Percentiles rank a stretch among this genome's conserved stretches.
phyloP scores from a whole-genome alignment of 2,329 filamentous ascomycete genomes.

The Cladosporium sphaerospermum region DNA sequence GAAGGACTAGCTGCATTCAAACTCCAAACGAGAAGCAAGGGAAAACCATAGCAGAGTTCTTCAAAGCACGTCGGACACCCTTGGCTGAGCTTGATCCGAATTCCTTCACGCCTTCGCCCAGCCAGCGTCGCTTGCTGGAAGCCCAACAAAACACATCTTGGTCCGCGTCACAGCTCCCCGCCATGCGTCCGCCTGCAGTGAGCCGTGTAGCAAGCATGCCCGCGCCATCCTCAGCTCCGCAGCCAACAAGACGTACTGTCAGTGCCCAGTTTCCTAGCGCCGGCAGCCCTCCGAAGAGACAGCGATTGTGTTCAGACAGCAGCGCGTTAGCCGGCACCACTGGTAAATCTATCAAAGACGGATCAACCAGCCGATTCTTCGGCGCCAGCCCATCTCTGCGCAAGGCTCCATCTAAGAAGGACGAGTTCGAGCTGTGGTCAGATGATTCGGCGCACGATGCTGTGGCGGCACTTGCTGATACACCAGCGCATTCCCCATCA shows the following conservation, averaged over 20 bases:
- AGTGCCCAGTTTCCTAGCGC: conserved; percentile 28
- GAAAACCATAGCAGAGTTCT: conserved; percentile 59
- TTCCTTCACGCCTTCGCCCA: conserved; percentile 57
- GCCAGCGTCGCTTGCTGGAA: conserved; percentile 54
- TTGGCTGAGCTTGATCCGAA: conserved; percentile 64
- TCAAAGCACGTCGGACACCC: conserved; percentile 57
- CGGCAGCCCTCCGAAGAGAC: conserved; percentile 34
- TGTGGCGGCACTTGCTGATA: conserved; percentile 29
- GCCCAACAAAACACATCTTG: conserved; percentile 49
- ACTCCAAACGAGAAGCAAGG: conserved; percentile 52
- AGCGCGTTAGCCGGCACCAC: conserved; percentile 25
- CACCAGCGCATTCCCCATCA: conserved; percentile 12
- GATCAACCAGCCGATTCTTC: conserved; percentile 43
- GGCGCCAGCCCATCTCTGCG: conserved; percentile 32
- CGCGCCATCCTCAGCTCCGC: conserved; percentile 36
- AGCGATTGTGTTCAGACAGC: conserved; percentile 40
- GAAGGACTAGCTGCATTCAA: conserved; percentile 18
- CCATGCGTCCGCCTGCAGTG: conserved; percentile 17
- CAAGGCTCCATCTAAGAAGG: conserved; percentile 28
- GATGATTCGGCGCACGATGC: conserved; percentile 44
- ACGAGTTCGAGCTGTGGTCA: conserved; percentile 42
- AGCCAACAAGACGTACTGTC: conserved; percentile 34
- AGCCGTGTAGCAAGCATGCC: conserved; percentile 20
- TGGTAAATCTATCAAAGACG: conserved; percentile 18
- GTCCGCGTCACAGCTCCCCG: conserved; percentile 45